Evolutionary conservation across 768 basidiomycete genomes (phyloP), one percentile per base, ranked within the genome.

Genomic region (Neoboletus magnificus): DNA sequence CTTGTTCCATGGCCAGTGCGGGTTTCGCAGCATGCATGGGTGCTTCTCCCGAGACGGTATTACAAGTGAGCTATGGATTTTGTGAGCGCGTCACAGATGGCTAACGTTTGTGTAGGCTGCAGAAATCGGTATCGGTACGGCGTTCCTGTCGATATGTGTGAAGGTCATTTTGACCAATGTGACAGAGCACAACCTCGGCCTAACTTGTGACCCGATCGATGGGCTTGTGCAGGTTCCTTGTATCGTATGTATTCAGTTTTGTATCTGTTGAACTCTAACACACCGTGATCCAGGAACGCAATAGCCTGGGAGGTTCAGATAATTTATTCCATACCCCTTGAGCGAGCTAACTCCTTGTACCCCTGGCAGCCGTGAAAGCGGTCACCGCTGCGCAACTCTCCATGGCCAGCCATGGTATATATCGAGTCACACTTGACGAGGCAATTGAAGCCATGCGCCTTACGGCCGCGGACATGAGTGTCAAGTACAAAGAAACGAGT

Each of bases 1-100:
- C 96, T 2, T 93, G 92, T 66, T 92, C 93, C 4, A 98, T 98
- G 96, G 96, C 94, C 0, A 87, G 87, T 51, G 93, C 87, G 44
- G 95, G 91, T 0, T 95, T 96, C 66, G 89, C 92, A 4, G 95
- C 95, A 6, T 95, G 92, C 66, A 89, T 97, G 87, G 95, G 95
- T 56, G 91, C 87, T 39, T 82, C 87, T 2, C 91, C 91, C 10
- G 90, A 91, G 69, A 91, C 86, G 11, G 85, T 91, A 5, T 73
- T 91, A 16, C 90, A 91, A 75, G 86, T 85, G 54, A 53, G 74
- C 61, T 5, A 37, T 52, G 10, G 40, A 22, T 33, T 27, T 15
- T 44, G 5, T 54, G n/a, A 18, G 13, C 29, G 40, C 7, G 12
- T 33, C 32, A 25, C 10, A 37, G 5, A n/a, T 20, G 10, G 25